Percentiles rank a stretch among this genome's conserved stretches.
These are phyloP conservation scores for Suhomyces anneliseae DNA, from an alignment of 1,139 yeast species.

Conservation along the genomic window DNA sequence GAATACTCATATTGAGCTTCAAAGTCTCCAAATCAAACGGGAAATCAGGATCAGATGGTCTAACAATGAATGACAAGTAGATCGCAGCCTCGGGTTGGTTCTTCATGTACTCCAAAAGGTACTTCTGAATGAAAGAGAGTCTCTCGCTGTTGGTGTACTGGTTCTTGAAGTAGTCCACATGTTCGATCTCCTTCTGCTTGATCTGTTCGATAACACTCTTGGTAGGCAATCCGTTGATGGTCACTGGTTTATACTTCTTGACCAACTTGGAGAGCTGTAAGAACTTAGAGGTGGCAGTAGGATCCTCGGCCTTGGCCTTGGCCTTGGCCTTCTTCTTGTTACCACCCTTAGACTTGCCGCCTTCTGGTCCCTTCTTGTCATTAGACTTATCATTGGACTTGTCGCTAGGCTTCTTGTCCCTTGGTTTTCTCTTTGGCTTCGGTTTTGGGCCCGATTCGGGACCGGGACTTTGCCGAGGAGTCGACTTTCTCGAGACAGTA, in stretches of 20 bases:
- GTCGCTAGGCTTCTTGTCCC: background rate
- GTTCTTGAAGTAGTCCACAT: slow-evolving; percentile 7
- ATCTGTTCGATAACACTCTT: slow-evolving; percentile 16
- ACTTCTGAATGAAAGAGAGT: slow-evolving; percentile 14
- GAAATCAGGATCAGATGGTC: slow-evolving; percentile 74
- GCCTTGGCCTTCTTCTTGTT: slow-evolving; percentile 5
- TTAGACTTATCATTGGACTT: background rate
- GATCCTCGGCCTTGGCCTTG: slow-evolving; percentile 6
- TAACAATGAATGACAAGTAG: slow-evolving; percentile 36
- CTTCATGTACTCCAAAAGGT: slow-evolving; percentile 15
- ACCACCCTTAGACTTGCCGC: background rate
- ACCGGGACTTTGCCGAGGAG: background rate
- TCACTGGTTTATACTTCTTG: slow-evolving; percentile 29
- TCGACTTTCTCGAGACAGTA: background rate
- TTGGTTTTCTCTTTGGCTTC: background rate
- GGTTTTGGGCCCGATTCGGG: background rate
- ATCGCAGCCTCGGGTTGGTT: slow-evolving; percentile 18
- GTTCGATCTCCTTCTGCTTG: slow-evolving; percentile 9
- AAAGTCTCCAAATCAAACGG: slow-evolving; percentile 61
- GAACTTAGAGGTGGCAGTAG: slow-evolving; percentile 15
- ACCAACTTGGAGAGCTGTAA: slow-evolving; percentile 26
- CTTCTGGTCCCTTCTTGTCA: background rate
- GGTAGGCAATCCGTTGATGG: slow-evolving; percentile 34
- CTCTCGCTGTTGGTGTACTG: slow-evolving; percentile 13
- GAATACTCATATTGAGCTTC: slow-evolving; percentile 54